Evolutionary conservation across 306 rosid species (phyloP).

Genomic region (Dalbergia cultrata): DNA sequence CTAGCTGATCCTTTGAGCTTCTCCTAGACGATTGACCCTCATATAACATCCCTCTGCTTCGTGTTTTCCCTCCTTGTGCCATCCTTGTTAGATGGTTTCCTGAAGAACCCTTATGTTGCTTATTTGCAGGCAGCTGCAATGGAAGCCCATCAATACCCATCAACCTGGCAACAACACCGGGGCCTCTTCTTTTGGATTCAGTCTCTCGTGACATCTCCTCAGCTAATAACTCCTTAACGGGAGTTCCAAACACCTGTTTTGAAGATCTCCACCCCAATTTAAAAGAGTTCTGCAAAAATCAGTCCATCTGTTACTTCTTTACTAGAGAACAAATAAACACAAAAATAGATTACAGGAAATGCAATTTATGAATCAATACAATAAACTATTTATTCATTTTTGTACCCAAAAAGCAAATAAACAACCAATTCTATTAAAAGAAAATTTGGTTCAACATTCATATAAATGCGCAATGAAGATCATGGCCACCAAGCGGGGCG

Average conservation of each 20-base stretch:
- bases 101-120: conserved; percentile 56
- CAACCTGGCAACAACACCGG: conserved; percentile 85
- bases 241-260: conserved; percentile 66
- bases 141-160: conserved; percentile 98
- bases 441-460: neutral
- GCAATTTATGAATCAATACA: conserved; percentile 10
- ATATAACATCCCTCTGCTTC: conserved; percentile 44
- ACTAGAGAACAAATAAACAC: neutral
- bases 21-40: conserved; percentile 64
- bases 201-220: conserved; percentile 74
- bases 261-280: conserved; percentile 72
- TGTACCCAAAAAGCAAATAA: too few species aligned
- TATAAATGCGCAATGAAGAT: neutral
- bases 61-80: conserved; percentile 55
- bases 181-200: conserved; percentile 73
- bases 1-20: conserved; percentile 72
- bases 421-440: neutral
- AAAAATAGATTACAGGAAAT: conserved; percentile 6
- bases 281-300: conserved; percentile 63
- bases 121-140: conserved; percentile 62
- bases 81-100: conserved; percentile 47
- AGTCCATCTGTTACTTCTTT: conserved; percentile 30
- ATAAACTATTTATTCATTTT: neutral
- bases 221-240: conserved; percentile 77
- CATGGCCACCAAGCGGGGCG: neutral